Conservation (phyloP, 371 early-diverging fungal species). For the Rhizopus arrhizus region DNA sequence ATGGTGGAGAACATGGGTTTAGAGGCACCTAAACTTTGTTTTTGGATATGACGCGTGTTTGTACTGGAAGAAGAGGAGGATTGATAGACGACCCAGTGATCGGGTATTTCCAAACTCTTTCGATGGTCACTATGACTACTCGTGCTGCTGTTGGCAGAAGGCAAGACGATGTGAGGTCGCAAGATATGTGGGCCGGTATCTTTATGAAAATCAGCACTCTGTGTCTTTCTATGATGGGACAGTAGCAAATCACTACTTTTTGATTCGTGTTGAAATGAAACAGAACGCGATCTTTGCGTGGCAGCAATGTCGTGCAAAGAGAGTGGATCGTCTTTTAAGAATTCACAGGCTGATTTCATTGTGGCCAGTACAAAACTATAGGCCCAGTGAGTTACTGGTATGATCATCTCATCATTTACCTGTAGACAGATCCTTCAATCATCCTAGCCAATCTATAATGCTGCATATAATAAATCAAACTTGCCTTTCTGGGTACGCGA, state of each 20-base stretch:
- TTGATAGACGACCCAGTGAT: constrained; percentile 36
- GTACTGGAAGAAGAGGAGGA: constrained; percentile 10
- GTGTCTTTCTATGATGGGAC: constrained; percentile 44
- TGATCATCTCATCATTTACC: constrained; percentile 26
- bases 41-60: background rate
- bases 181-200: constrained; percentile 25
- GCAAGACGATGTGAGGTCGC: constrained; percentile 42
- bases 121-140: constrained; percentile 23
- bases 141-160: constrained; percentile 11
- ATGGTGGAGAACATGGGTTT: constrained; percentile 49
- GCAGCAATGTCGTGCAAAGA: constrained; percentile 37
- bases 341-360: constrained; percentile 56
- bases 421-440: constrained; percentile 54
- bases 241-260: constrained; percentile 4
- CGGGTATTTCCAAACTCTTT: constrained; percentile 43
- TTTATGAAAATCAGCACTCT: constrained; percentile 45
- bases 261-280: constrained; percentile 11
- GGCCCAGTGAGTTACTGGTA: background rate
- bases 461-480: constrained; percentile 60
- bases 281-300: constrained; percentile 18
- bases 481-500: constrained; percentile 53
- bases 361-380: constrained; percentile 57
- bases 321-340: constrained; percentile 60
- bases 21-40: constrained; percentile 26
- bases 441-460: constrained; percentile 52